phyloP scores from a whole-genome alignment of 129 eudicot species.

The Kitagawia praeruptora region DNA sequence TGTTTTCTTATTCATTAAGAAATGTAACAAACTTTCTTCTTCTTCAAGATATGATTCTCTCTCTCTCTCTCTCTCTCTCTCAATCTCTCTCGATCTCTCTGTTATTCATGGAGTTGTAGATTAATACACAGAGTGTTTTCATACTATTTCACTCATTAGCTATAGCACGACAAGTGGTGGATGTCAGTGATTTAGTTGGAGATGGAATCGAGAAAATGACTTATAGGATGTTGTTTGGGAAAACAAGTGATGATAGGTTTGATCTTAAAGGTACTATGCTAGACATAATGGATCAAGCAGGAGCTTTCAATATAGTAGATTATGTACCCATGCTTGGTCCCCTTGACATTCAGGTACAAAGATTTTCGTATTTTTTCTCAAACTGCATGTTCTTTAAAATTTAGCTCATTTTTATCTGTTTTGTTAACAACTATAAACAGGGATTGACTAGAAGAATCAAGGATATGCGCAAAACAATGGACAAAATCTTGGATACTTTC shows the following conservation, averaged over 20 bases:
- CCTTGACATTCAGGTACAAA: conserved; percentile 28
- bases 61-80: too few species aligned
- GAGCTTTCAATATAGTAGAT: conserved; percentile 22
- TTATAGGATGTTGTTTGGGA: conserved; percentile 33
- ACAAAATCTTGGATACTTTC: conserved; percentile 25
- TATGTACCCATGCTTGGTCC: conserved; percentile 24
- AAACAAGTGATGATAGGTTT: conserved; percentile 18
- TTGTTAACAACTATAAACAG: not conserved
- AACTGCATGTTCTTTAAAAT: not conserved
- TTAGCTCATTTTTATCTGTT: not conserved
- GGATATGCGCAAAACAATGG: conserved; percentile 11
- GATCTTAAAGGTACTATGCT: conserved; percentile 14
- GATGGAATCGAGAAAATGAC: conserved; percentile 22
- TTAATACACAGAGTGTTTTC: too few species aligned
- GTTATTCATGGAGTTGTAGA: too few species aligned
- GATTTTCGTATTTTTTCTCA: not conserved
- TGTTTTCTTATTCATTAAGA: too few species aligned
- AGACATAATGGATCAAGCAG: conserved; percentile 13
- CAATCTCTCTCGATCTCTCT: too few species aligned
- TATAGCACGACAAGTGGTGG: conserved; percentile 11
- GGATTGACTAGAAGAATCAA: conserved; percentile 24
- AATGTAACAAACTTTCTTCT: too few species aligned
- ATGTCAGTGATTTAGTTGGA: conserved; percentile 19
- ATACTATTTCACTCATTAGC: too few species aligned
- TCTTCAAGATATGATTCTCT: too few species aligned